phyloP scores from a whole-genome alignment of 2,329 filamentous ascomycete genomes.

The Xylaria sp. region DNA sequence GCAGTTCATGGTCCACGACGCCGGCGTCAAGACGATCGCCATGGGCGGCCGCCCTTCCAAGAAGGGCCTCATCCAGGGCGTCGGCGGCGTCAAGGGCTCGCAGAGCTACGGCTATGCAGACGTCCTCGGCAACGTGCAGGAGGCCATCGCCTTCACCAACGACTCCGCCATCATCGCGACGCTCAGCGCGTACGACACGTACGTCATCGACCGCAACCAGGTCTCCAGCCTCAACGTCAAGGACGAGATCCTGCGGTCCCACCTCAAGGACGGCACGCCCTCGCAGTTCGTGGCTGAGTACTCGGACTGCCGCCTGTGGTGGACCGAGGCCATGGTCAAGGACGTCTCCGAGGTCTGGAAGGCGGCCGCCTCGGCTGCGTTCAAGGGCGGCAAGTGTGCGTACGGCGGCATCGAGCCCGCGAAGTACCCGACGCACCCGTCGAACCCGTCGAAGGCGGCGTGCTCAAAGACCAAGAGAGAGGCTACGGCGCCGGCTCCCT shows the following conservation, averaged over 20 bases:
- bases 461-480: conserved; percentile 12
- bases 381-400: conserved; percentile 56
- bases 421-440: conserved; percentile 25
- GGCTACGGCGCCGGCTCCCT: conserved; percentile 32
- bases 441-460: too few species aligned
- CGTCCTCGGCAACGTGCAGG: conserved; percentile 46
- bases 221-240: conserved; percentile 53
- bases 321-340: conserved; percentile 60
- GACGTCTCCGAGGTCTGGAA: conserved; percentile 62
- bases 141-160: conserved; percentile 44
- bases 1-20: conserved; percentile 64
- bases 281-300: conserved; percentile 62
- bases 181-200: conserved; percentile 48
- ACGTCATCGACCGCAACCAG: conserved; percentile 51
- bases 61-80: conserved; percentile 62
- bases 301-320: conserved; percentile 63
- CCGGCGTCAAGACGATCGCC: conserved; percentile 64
- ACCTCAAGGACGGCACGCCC: conserved; percentile 56
- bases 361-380: conserved; percentile 55
- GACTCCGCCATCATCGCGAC: conserved; percentile 48
- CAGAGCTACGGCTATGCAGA: conserved; percentile 52
- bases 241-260: conserved; percentile 53
- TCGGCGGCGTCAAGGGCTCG: conserved; percentile 65
- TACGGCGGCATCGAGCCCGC: conserved; percentile 49
- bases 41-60: conserved; percentile 61